phyloP scores from a whole-genome alignment of 2,329 filamentous ascomycete species.

The Aspergillus ochraceus region DNA sequence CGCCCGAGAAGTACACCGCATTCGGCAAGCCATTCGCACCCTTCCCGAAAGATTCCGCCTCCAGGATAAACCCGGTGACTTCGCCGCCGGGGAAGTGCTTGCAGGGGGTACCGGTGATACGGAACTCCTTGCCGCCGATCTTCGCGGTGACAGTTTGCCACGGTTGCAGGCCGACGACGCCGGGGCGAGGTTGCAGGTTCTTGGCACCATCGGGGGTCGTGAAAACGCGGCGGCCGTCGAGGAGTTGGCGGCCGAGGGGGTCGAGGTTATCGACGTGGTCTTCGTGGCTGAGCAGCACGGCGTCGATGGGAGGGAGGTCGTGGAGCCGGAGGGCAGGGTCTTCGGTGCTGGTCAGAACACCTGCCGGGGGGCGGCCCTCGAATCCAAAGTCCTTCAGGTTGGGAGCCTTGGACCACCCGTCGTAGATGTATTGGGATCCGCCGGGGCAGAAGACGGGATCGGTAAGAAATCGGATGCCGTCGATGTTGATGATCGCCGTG shows the following conservation, averaged over 20 bases:
- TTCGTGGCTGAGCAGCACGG: slow-evolving; percentile 49
- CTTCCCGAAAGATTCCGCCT: slow-evolving; percentile 36
- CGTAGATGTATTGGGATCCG: too few relatives aligned
- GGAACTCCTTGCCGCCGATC: slow-evolving; percentile 34
- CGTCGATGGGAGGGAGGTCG: slow-evolving; percentile 45
- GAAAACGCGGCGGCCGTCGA: slow-evolving; percentile 46
- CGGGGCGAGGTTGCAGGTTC: slow-evolving; percentile 29
- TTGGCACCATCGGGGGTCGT: slow-evolving; percentile 46
- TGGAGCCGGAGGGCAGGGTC: slow-evolving; percentile 1
- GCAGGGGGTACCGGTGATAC: slow-evolving; percentile 46
- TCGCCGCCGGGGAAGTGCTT: slow-evolving; percentile 46
- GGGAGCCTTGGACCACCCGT: too few relatives aligned
- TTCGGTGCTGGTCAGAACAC: too few relatives aligned
- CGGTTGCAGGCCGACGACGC: too few relatives aligned
- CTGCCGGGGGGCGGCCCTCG: too few relatives aligned
- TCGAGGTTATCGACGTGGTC: slow-evolving; percentile 53
- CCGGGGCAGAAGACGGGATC: slow-evolving; percentile 41
- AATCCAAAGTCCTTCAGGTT: too few relatives aligned
- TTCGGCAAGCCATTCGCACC: slow-evolving; percentile 39
- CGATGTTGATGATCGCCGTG: slow-evolving; percentile 46
- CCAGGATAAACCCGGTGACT: slow-evolving; percentile 46
- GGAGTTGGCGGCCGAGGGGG: slow-evolving; percentile 42
- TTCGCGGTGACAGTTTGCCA: too few relatives aligned
- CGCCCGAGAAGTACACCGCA: slow-evolving; percentile 35
- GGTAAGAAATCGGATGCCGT: slow-evolving; percentile 42